These are phyloP conservation scores for Lolium multiflorum DNA, from an alignment of 176 grass and related monocot species.

Conservation along the genomic window DNA sequence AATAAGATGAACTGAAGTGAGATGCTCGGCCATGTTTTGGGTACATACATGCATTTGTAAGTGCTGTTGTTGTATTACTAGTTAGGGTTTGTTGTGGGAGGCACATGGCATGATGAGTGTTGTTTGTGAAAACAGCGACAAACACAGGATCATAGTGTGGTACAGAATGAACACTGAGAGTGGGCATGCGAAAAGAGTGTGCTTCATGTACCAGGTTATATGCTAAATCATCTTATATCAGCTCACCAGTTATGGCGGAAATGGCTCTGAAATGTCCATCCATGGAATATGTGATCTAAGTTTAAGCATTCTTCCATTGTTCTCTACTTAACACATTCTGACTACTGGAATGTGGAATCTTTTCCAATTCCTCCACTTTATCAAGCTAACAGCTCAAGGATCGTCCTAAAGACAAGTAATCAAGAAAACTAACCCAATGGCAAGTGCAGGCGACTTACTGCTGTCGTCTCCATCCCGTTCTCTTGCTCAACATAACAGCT, in stretches of 20 bases:
- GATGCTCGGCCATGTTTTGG: slow-evolving; percentile 41
- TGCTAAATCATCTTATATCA: slow-evolving; percentile 6
- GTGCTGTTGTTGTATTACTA: slow-evolving; percentile 37
- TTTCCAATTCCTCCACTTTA: neutral
- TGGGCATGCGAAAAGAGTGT: slow-evolving; percentile 14
- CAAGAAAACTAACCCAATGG: neutral
- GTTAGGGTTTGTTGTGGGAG: slow-evolving; percentile 36
- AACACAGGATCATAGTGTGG: neutral
- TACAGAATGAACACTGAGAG: neutral
- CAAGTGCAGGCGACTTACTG: neutral
- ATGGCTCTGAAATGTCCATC: slow-evolving; percentile 8
- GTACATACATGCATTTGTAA: slow-evolving; percentile 40
- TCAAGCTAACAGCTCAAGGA: neutral
- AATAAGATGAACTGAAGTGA: slow-evolving; percentile 46
- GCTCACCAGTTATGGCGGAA: neutral
- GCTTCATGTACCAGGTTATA: slow-evolving; percentile 20
- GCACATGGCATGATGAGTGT: neutral
- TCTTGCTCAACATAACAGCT: neutral
- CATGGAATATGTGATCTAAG: neutral
- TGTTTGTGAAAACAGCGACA: slow-evolving; percentile 12
- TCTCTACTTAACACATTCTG: neutral
- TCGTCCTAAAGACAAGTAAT: neutral
- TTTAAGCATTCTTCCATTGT: too few relatives aligned
- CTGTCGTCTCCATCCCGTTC: too few relatives aligned
- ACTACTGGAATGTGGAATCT: neutral